These are phyloP conservation scores for Closterium sp. DNA, from an alignment of 139 green algal species.

Conservation along the genomic window DNA sequence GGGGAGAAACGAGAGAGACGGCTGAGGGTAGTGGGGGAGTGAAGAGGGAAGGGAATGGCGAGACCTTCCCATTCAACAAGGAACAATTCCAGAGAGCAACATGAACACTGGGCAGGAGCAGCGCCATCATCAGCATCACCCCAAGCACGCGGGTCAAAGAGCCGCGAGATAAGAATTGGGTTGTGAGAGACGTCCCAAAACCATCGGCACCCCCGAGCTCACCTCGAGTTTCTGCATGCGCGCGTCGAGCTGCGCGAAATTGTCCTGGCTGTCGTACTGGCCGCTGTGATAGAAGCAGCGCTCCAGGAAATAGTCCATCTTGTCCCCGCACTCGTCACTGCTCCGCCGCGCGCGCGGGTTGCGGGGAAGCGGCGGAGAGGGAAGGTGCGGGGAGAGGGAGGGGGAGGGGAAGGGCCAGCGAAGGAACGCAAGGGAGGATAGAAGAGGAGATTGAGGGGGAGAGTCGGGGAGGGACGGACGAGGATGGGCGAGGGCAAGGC, in stretches of 20 bases:
- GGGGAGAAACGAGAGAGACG: no score
- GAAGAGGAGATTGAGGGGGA: background rate
- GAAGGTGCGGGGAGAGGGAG: background rate
- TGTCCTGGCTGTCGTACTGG: slow-evolving; percentile 67
- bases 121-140: no score
- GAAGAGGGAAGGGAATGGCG: background rate
- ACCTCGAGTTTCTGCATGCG: slow-evolving; percentile 71
- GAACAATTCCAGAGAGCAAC: no score
- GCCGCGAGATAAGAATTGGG: background rate
- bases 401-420: background rate
- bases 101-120: no score
- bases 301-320: slow-evolving; percentile 73
- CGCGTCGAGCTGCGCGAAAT: slow-evolving; percentile 73
- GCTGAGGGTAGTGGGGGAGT: no score
- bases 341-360: background rate
- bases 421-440: background rate
- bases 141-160: no score
- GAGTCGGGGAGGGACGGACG: background rate
- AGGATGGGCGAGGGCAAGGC: no score
- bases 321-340: slow-evolving; percentile 52
- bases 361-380: background rate
- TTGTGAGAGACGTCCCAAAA: no score
- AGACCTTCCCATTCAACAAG: no score
- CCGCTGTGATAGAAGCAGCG: slow-evolving; percentile 87
- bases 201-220: background rate